phyloP scores from a whole-genome alignment of 2,329 filamentous ascomycete genomes.

The Sporothrix luriei region DNA sequence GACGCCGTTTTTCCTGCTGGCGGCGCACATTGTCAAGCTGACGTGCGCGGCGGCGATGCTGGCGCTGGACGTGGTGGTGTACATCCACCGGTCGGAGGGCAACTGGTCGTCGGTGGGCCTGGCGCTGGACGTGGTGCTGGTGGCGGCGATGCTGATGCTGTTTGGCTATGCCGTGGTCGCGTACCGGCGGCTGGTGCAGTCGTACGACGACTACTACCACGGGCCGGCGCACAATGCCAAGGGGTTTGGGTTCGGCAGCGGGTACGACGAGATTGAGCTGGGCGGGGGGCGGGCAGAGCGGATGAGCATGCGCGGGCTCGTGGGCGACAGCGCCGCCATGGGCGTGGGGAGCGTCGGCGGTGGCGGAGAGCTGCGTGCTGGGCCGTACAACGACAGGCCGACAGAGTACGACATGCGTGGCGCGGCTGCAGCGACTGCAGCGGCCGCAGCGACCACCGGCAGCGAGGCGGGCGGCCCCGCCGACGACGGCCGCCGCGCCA shows the following conservation, averaged over 20 bases:
- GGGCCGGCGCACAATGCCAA: conserved; percentile 54
- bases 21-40: conserved; percentile 55
- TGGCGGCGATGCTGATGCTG: conserved; percentile 51
- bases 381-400: conserved; percentile 33
- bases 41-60: conserved; percentile 52
- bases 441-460: neutral
- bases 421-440: too few relatives aligned
- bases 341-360: conserved; percentile 32
- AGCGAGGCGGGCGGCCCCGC: conserved; percentile 14
- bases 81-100: conserved; percentile 49
- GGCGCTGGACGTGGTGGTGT: conserved; percentile 56
- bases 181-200: conserved; percentile 51
- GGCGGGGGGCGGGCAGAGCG: conserved; percentile 36
- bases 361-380: conserved; percentile 34
- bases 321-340: conserved; percentile 5
- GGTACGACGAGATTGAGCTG: conserved; percentile 39
- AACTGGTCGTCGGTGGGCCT: conserved; percentile 55
- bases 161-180: conserved; percentile 52
- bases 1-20: conserved; percentile 58
- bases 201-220: conserved; percentile 52
- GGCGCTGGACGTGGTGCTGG: conserved; percentile 51
- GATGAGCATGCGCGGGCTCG: conserved; percentile 1
- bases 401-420: conserved; percentile 29
- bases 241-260: conserved; percentile 49
- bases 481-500: conserved; percentile 25